Percentiles rank a stretch among this genome's conserved stretches.
These are phyloP conservation scores for Primulina tabacum DNA, from an alignment of 257 asterid genomes.

Conservation along the genomic window DNA sequence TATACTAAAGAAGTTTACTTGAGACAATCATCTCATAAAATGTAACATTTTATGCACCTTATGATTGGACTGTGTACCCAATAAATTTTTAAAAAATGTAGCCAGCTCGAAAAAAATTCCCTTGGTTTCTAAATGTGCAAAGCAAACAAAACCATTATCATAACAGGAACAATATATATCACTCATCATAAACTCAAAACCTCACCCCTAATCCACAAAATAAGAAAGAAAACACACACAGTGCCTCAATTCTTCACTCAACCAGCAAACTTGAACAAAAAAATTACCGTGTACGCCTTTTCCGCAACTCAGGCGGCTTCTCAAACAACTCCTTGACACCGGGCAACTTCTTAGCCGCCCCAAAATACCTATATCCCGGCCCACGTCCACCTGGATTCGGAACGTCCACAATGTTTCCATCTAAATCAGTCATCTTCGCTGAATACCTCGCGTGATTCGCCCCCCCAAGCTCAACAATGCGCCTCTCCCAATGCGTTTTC, in stretches of 20 bases:
- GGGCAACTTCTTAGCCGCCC: constrained; percentile 96
- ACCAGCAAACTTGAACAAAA: not conserved
- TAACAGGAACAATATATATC: too few relatives aligned
- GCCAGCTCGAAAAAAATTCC: too few relatives aligned
- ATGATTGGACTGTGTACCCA: too few relatives aligned
- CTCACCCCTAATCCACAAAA: too few relatives aligned
- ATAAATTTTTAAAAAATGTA: too few relatives aligned
- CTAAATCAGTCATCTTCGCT: constrained; percentile 97
- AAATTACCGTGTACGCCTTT: constrained; percentile 81
- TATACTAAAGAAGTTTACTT: too few relatives aligned
- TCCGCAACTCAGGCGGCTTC: constrained; percentile 93
- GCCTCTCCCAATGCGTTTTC: constrained; percentile 85
- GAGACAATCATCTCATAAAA: too few relatives aligned
- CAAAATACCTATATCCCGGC: constrained; percentile 92
- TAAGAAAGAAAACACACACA: not conserved
- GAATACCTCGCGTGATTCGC: constrained; percentile 61
- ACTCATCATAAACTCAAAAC: too few relatives aligned
- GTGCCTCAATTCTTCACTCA: not conserved
- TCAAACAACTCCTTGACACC: constrained; percentile 92
- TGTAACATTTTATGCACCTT: too few relatives aligned
- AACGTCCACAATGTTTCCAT: constrained; percentile 90
- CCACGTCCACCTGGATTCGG: constrained; percentile 98
- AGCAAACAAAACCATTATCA: too few relatives aligned
- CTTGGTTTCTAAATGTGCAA: too few relatives aligned
- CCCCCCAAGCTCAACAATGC: constrained; percentile 91